Base-by-base conservation (phyloP, 345 rosid genomes). In the Trapa bicornis region DNA sequence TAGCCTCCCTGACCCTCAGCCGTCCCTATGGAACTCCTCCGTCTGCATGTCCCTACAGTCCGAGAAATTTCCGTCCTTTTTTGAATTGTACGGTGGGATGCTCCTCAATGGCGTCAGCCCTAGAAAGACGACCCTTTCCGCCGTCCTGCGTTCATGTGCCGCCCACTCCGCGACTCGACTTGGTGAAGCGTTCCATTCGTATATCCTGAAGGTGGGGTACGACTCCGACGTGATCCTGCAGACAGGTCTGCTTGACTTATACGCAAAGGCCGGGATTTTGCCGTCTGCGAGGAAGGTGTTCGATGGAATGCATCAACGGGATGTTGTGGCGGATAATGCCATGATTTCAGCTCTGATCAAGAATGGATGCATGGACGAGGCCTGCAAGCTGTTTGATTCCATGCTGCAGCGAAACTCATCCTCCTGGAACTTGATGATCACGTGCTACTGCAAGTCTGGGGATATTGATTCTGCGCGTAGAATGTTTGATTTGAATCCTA, bases 401-500 rank as follows among this genome's bases (percentile, higher is more conserved):
- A 67, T 67, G 70, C 48, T 36, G 1, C 70, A 53, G 37, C 63
- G 62, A 47, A 67, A 37, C 62, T 52, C 70, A 0, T 61, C 70
- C 43, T 67, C 70, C 37, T 67, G 70, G 70, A 67, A 67, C 47
- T 67, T 60, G 41, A 67, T 67, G 70, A 53, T 67, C 39, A 67
- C 63, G 37, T 52, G 48, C 70, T 54, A 67, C 36, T 37, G 70
- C 70, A 52, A 54, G 70, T 38, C 10, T 61, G 70, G 70, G 0
- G 7, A 67, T 33, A 67, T 67, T 53, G 62, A 60, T 35, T 13
- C 62, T 22, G 70, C 70, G 9, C 47, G 63, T 11, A 37, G 47
- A 13, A 67, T 67, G 62, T 53, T 67, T 35, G 62, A 53, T 53
- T 41, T 35, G 45, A 53, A 53, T 60, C 70, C 70, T 12, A 48